Base-by-base conservation (phyloP, 345 rosid species). In the Sonneratia caseolaris region DNA sequence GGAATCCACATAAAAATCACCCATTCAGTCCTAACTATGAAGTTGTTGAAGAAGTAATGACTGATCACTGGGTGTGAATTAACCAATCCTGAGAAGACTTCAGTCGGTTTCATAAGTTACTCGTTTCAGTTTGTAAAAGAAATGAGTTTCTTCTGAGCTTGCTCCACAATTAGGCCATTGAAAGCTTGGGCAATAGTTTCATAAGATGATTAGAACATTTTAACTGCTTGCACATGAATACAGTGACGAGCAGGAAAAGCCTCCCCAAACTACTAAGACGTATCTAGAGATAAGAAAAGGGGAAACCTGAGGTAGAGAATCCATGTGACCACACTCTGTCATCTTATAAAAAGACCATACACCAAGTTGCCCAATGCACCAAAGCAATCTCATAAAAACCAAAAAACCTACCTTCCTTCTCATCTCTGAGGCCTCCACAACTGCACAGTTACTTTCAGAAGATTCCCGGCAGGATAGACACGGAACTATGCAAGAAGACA, bases 181-280 rank as follows among this genome's bases (percentile, higher is more conserved):
- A 5, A 37, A 9, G 38, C 3, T 27, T 68, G 8, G 55, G 15
- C 16, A 15, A 0, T 5, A 21, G 27, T 68, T 71, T 75, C 53
- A 80, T 79, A 70, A 73, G 80, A 49, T 71, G 71, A 72, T 77
- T 79, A 64, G 76, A 78, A 76, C 69, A 71, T 77, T 76, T 72
- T 76, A 73, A 77, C 81, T 74, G 72, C 84, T 79, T 71, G 71
- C 86, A 76, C 88, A 81, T 79, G 88, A 83, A 83, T 73, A 71
- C 76, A 75, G 76, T 81, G 81, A 79, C 62, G 51, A 55, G 38
- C 45, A 32, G 35, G 70, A 78, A 76, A 65, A 73, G 57, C 59
- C 68, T 73, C 32, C 32, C 32, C 1, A 0, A 27, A 27, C 32
- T 27, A 27, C 32, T 27, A 27, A 27, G 32, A 27, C 32, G 32